phyloP scores from a whole-genome alignment of 1,139 yeast genomes.

The Keqinozyma sinolaborantium region DNA sequence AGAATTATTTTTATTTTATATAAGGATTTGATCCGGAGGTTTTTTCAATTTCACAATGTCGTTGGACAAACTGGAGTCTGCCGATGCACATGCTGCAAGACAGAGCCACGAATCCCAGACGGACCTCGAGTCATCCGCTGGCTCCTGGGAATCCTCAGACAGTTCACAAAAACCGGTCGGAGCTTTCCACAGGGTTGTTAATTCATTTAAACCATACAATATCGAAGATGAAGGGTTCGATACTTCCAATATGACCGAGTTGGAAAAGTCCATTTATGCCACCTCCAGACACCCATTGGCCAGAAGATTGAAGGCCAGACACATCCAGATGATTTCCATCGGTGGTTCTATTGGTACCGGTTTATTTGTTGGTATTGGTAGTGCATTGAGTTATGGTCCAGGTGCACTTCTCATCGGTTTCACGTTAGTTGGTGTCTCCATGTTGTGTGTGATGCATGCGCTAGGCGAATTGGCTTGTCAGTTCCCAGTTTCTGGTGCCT shows the following conservation, averaged over 20 bases:
- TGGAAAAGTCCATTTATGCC: conserved; percentile 36
- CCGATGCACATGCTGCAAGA: no score
- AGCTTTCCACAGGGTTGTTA: conserved; percentile 20
- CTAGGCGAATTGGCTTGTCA: conserved; percentile 62
- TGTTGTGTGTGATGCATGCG: conserved; percentile 54
- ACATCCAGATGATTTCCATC: conserved; percentile 43
- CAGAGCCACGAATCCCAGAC: neutral
- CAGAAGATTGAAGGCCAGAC: conserved; percentile 35
- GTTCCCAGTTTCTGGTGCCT: conserved; percentile 62
- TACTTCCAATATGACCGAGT: conserved; percentile 22
- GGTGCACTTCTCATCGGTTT: conserved; percentile 56
- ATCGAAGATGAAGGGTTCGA: conserved; percentile 41
- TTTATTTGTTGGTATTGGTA: conserved; percentile 66
- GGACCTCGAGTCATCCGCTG: neutral
- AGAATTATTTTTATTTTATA: no score
- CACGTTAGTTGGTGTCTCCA: conserved; percentile 38
- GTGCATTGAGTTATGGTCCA: conserved; percentile 64
- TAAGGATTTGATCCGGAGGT: no score
- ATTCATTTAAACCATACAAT: conserved; percentile 40
- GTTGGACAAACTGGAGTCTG: neutral
- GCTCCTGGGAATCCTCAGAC: neutral
- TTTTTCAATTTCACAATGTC: neutral
- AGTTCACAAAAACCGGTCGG: no score
- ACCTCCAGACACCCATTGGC: conserved; percentile 36
- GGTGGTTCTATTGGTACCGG: conserved; percentile 48